Conservation (phyloP, 2,329 filamentous ascomycete genomes). For the Cytospora paraplurivora region DNA sequence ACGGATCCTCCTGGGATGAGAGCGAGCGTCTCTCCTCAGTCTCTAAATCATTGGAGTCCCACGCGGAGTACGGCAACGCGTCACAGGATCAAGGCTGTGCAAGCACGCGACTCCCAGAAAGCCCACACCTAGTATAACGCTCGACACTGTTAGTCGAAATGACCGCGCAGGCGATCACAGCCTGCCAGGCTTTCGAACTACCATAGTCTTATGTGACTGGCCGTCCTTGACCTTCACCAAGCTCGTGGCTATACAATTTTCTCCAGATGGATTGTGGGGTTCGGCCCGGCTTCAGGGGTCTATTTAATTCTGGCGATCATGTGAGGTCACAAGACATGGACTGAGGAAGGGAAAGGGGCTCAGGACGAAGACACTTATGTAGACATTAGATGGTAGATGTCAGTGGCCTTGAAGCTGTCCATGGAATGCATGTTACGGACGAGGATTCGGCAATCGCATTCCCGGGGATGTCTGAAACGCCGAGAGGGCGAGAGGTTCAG, state of each 20-base stretch:
- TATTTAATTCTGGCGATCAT: background rate
- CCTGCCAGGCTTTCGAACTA: too few species aligned
- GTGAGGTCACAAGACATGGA: background rate
- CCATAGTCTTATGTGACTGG: background rate
- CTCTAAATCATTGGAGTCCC: background rate
- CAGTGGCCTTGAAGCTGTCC: too few species aligned
- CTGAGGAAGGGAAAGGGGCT: background rate
- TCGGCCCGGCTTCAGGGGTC: background rate
- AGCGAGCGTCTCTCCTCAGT: background rate
- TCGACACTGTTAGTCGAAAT: background rate
- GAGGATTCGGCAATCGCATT: too few species aligned
- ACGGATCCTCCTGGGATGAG: background rate
- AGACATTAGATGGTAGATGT: too few species aligned
- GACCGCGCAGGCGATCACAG: too few species aligned
- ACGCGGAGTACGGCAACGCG: slow-evolving; percentile 10
- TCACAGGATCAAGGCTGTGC: slow-evolving; percentile 20
- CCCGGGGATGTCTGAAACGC: slow-evolving; percentile 9
- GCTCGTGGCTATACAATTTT: background rate
- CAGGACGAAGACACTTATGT: too few species aligned
- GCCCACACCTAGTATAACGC: background rate
- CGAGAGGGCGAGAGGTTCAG: background rate
- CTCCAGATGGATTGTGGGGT: background rate
- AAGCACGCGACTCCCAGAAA: background rate
- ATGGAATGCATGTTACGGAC: too few species aligned
- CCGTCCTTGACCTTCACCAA: background rate